These are phyloP conservation scores for Pelargonium nanum DNA, from an alignment of 345 rosid species.

Conservation along the genomic window DNA sequence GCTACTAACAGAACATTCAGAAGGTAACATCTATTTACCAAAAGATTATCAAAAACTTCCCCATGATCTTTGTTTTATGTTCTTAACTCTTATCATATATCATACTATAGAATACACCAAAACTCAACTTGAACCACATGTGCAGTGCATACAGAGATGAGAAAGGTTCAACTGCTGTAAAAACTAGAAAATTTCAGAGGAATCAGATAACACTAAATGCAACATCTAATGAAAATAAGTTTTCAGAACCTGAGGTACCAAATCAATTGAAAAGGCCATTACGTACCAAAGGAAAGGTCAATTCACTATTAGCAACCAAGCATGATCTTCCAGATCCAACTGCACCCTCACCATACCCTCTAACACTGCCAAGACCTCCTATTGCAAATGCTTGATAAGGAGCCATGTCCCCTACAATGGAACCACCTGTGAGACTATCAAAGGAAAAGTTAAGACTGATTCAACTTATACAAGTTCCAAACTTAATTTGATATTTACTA, in stretches of 20 bases:
- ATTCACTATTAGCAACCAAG: slow-evolving; percentile 71
- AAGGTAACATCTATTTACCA: background rate
- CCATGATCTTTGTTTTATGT: background rate
- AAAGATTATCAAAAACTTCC: background rate
- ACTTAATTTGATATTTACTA: background rate
- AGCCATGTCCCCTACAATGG: slow-evolving; percentile 98
- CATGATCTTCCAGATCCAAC: slow-evolving; percentile 93
- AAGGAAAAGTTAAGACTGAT: slow-evolving; percentile 23
- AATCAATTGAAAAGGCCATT: background rate
- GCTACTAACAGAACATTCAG: too few relatives aligned
- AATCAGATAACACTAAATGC: background rate
- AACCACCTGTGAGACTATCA: slow-evolving; percentile 84
- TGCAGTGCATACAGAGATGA: background rate
- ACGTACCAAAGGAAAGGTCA: slow-evolving; percentile 71
- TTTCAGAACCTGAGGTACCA: background rate
- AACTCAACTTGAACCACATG: background rate
- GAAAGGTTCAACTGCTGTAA: background rate
- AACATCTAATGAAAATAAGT: background rate
- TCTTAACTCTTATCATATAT: background rate
- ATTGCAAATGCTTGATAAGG: slow-evolving; percentile 96
- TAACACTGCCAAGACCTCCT: slow-evolving; percentile 79
- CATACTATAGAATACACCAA: background rate
- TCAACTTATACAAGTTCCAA: background rate
- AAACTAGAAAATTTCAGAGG: background rate
- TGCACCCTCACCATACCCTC: slow-evolving; percentile 95